Percentiles rank a stretch among this genome's conserved stretches.
phyloP scores from a whole-genome alignment of 495 filamentous ascomycete species.

The Penicillium simplicissimum region DNA sequence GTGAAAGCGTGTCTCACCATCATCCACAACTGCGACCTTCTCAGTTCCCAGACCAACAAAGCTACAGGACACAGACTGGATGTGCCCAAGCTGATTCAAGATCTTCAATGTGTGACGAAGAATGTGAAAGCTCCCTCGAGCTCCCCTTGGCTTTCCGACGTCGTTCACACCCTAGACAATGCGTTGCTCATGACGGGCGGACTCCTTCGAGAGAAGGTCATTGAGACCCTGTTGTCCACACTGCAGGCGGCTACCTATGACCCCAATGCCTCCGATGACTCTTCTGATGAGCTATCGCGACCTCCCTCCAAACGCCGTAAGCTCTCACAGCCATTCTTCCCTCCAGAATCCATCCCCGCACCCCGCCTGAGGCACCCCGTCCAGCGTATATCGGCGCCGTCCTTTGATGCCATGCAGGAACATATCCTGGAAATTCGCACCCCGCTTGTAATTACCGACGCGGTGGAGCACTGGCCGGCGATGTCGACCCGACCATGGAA shows the following conservation, averaged over 20 bases:
- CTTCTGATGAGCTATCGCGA: background rate
- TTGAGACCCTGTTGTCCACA: constrained; percentile 47
- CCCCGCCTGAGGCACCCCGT: constrained; percentile 42
- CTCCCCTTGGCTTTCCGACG: constrained; percentile 37
- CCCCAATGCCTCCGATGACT: background rate
- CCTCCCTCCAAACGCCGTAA: constrained; percentile 36
- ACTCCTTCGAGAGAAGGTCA: constrained; percentile 59
- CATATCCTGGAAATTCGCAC: constrained; percentile 54
- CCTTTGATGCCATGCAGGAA: constrained; percentile 64
- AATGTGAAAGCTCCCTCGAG: constrained; percentile 13
- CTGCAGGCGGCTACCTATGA: constrained; percentile 30
- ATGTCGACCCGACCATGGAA: constrained; percentile 68
- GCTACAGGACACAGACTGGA: constrained; percentile 13
- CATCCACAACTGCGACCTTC: constrained; percentile 24
- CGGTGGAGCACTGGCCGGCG: constrained; percentile 76
- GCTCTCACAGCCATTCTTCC: constrained; percentile 37
- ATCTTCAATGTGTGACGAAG: constrained; percentile 10
- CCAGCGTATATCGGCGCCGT: constrained; percentile 37
- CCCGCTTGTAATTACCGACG: constrained; percentile 70
- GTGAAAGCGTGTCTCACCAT: constrained; percentile 55
- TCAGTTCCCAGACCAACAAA: constrained; percentile 1
- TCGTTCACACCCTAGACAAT: constrained; percentile 72
- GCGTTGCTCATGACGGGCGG: constrained; percentile 82
- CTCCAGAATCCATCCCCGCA: constrained; percentile 37
- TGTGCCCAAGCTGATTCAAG: constrained; percentile 16